phyloP scores from a whole-genome alignment of 140 eudicot species.

The Oenanthe javanica region DNA sequence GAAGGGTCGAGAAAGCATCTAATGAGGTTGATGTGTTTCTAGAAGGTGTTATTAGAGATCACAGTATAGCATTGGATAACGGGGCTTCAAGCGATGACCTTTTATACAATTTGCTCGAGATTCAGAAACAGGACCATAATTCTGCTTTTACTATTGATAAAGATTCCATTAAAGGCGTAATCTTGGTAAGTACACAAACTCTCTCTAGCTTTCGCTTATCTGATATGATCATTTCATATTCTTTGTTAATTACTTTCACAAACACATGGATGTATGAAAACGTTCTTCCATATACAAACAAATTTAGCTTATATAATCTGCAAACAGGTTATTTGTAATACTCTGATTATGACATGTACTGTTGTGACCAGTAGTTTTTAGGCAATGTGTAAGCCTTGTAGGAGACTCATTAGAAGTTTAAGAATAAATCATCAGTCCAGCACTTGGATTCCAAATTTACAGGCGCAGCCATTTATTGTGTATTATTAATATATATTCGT shows the following conservation, averaged over 20 bases:
- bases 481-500: no score
- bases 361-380: background rate
- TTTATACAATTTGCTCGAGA: constrained; percentile 42
- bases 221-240: background rate
- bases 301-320: no score
- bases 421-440: background rate
- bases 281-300: background rate
- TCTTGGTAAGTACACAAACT: constrained; percentile 29
- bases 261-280: background rate
- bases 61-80: background rate
- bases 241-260: background rate
- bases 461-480: background rate
- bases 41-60: constrained; percentile 37
- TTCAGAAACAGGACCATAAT: constrained; percentile 31
- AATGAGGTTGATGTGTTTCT: constrained; percentile 29
- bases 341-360: background rate
- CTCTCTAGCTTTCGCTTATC: background rate
- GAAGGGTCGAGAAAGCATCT: constrained; percentile 28
- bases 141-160: constrained; percentile 20
- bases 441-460: background rate
- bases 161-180: constrained; percentile 36
- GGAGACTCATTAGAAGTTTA: background rate
- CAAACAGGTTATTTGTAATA: background rate
- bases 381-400: no score
- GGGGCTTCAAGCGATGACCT: constrained; percentile 3